phyloP scores from a whole-genome alignment of 2,329 filamentous ascomycete species.

The Colletotrichum phormii region DNA sequence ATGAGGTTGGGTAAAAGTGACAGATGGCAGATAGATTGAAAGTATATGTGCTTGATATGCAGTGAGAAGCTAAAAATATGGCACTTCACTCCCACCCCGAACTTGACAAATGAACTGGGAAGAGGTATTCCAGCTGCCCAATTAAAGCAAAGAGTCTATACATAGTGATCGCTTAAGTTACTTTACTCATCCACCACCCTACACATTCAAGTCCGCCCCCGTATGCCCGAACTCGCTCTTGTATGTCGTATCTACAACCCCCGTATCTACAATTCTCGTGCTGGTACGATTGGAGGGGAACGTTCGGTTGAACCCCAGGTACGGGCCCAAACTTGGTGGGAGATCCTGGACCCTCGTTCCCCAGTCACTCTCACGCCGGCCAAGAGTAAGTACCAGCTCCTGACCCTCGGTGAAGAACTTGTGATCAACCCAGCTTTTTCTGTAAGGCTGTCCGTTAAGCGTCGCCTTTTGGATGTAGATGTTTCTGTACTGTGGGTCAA shows the following conservation, averaged over 20 bases:
- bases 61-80: too few relatives aligned
- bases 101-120: neutral
- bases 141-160: neutral
- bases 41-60: too few relatives aligned
- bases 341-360: conserved; percentile 69
- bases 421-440: conserved; percentile 75
- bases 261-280: neutral
- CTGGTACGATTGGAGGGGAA: conserved; percentile 17
- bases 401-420: conserved; percentile 75
- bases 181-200: too few relatives aligned
- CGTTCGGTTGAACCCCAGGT: conserved; percentile 46
- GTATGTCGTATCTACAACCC: conserved; percentile 3
- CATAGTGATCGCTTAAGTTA: too few relatives aligned
- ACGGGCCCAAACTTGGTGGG: conserved; percentile 67
- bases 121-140: neutral
- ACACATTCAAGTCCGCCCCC: neutral
- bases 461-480: conserved; percentile 76
- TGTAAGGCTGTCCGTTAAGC: conserved; percentile 69
- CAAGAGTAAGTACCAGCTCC: conserved; percentile 71
- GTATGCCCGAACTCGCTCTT: conserved; percentile 6
- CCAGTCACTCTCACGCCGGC: conserved; percentile 72
- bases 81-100: neutral
- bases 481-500: conserved; percentile 67
- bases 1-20: neutral
- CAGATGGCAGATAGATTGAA: neutral